A percentile compares a stretch with the other conserved stretches of the same genome.
Evolutionary conservation across 1,284 basidiomycete species (phyloP).

Genomic region (Cryptococcus sp.): DNA sequence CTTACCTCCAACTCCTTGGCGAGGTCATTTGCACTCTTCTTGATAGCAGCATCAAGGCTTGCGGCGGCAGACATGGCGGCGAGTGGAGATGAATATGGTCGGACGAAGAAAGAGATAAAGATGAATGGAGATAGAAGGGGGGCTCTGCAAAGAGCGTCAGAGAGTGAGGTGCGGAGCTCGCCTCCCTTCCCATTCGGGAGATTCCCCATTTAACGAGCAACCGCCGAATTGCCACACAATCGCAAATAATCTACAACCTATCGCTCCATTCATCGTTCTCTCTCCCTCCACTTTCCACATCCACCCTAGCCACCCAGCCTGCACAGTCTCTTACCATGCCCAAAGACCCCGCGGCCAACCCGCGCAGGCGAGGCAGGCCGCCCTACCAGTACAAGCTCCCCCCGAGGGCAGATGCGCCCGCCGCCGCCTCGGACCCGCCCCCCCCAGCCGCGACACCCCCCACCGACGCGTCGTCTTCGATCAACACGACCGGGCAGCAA

Average conservation of each 20-base stretch:
- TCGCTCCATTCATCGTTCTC: neutral
- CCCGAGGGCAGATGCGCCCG: neutral
- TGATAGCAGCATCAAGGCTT: conserved; percentile 25
- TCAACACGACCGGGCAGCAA: too few relatives aligned
- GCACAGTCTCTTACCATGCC: neutral
- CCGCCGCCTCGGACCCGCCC: too few relatives aligned
- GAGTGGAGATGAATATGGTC: neutral
- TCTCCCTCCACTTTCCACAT: neutral
- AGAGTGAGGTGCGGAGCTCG: neutral
- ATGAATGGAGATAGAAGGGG: neutral
- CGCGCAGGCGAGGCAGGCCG: neutral
- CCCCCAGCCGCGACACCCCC: too few relatives aligned
- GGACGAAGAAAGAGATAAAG: neutral
- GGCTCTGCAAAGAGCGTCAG: neutral
- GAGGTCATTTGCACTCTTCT: conserved; percentile 28
- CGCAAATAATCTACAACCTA: neutral
- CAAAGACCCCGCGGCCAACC: neutral
- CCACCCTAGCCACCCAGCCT: neutral
- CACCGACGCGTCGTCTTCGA: too few relatives aligned
- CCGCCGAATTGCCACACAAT: neutral
- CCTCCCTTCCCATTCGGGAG: too few relatives aligned
- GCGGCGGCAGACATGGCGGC: neutral
- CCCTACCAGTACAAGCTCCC: neutral
- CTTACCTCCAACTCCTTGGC: conserved; percentile 39
- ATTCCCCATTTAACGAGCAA: too few relatives aligned